Conservation (phyloP, 768 basidiomycete genomes). For the Tulasnella sp. region DNA sequence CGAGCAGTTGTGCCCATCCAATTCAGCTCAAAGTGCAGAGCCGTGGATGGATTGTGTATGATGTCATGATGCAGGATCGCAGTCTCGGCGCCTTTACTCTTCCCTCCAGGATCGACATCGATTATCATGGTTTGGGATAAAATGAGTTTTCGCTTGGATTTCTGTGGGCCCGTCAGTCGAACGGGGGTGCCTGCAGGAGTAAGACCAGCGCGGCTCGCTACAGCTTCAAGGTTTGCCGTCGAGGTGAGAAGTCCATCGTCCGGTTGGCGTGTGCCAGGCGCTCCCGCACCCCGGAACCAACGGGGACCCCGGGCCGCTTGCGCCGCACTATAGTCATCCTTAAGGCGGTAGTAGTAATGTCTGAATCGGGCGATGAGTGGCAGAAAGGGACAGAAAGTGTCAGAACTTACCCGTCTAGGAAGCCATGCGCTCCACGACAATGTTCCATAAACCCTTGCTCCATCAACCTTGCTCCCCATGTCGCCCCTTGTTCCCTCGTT, state of each 20-base stretch:
- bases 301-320: conserved; percentile 55
- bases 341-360: conserved; percentile 84
- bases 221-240: conserved; percentile 2
- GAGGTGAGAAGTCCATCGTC: conserved; percentile 17
- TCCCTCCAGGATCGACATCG: conserved; percentile 72
- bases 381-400: not conserved
- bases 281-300: conserved; percentile 57
- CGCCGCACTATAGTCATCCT: conserved; percentile 67
- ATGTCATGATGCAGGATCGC: conserved; percentile 90
- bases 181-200: conserved; percentile 20
- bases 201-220: conserved; percentile 18
- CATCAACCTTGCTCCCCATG: conserved; percentile 71
- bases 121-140: conserved; percentile 89
- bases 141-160: conserved; percentile 56
- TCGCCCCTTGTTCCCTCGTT: conserved; percentile 70
- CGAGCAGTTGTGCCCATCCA: conserved; percentile 95
- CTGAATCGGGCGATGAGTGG: conserved; percentile 38
- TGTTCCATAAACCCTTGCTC: conserved; percentile 86
- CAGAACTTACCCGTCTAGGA: conserved; percentile 69
- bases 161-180: conserved; percentile 33
- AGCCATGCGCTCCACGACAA: conserved; percentile 69
- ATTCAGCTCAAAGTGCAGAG: conserved; percentile 94
- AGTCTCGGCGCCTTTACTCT: conserved; percentile 71
- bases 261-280: not conserved
- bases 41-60: conserved; percentile 89